Evolutionary conservation across 2,329 filamentous ascomycete species (phyloP), one percentile per base, ranked within the genome.

Genomic region (Peltaster fructicola): DNA sequence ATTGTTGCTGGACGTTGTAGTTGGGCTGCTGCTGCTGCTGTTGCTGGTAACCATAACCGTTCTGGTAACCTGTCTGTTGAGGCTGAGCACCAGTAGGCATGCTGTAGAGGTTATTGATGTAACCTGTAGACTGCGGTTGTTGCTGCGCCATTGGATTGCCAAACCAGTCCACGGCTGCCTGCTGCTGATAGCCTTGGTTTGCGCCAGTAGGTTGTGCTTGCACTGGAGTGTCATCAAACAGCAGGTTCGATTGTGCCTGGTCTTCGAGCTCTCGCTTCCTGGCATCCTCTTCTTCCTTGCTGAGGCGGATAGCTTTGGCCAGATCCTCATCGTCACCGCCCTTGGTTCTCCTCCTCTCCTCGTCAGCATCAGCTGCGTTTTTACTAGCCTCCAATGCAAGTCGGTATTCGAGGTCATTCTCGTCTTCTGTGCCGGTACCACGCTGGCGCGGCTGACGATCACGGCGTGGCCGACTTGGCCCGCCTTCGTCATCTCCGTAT

Each of bases 141-240:
- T 50, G 52, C 20, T 57, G 69, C 42, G 71, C 73, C 43, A 95
- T 75, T 8, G 84, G 81, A 51, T 98, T 98, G 30, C 85, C 88
- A 41, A 90, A 88, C 70, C 90, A 95, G 53, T 98, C 88, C 10
- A 98, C 88, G 8, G 81, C 80, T 29, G 77, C 77, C 47, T 92
- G 85, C 54, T 98, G 88, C 57, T 95, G 84, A 45, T 98, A 98
- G 22, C 85, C 85, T 55, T 92, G 84, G 52, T 93, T 95, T 58
- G 81, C 82, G 17, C 82, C 85, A 8, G 84, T 95, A 19, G 68
- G 70, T 40, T 81, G 75, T 4, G 60, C 50, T 43, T 73, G 68
- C 13, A 68, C 67, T 5, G 63, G 62, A 14, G 64, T 60, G 39
- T 91, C 79, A 40, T 91, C 84, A 42, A 98, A 95, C n/a, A 98